phyloP scores from a whole-genome alignment of 2,329 filamentous ascomycete species.

The Diaporthe nobilis region DNA sequence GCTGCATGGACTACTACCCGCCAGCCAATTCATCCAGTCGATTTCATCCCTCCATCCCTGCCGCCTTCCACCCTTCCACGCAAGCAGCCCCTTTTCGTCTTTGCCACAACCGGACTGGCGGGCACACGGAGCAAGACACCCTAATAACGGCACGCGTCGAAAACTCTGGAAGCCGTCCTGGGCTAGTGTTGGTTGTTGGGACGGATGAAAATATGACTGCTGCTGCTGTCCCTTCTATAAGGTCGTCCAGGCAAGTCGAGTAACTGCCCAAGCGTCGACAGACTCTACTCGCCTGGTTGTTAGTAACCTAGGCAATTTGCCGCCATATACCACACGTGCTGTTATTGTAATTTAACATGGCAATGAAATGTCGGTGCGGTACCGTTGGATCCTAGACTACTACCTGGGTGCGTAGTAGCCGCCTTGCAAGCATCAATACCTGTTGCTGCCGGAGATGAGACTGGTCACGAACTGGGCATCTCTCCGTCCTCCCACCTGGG shows the following conservation, averaged over 20 bases:
- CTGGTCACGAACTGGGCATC: background rate
- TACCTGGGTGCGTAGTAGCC: background rate
- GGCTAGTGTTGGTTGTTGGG: background rate
- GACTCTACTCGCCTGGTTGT: background rate
- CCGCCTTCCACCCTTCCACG: conserved; percentile 1
- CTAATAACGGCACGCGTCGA: conserved; percentile 11
- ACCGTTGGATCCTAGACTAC: background rate
- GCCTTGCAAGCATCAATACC: background rate
- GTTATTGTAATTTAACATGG: background rate
- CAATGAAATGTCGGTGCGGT: background rate
- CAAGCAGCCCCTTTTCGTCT: conserved; percentile 30
- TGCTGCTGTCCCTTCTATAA: background rate
- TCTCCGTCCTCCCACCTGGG: background rate
- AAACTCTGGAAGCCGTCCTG: conserved; percentile 8
- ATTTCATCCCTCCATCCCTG: conserved; percentile 3
- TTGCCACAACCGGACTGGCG: conserved; percentile 28
- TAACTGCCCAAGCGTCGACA: background rate
- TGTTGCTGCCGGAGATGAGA: conserved; percentile 24
- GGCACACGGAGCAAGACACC: background rate
- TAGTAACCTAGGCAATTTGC: background rate
- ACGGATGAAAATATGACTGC: background rate
- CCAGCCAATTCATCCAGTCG: background rate
- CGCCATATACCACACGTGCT: background rate
- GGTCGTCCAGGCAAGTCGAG: background rate
- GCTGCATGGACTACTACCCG: background rate